Percentiles rank a stretch among this genome's conserved stretches.
Conservation (phyloP, 2,329 filamentous ascomycete species). For the Apiospora phragmitis region DNA sequence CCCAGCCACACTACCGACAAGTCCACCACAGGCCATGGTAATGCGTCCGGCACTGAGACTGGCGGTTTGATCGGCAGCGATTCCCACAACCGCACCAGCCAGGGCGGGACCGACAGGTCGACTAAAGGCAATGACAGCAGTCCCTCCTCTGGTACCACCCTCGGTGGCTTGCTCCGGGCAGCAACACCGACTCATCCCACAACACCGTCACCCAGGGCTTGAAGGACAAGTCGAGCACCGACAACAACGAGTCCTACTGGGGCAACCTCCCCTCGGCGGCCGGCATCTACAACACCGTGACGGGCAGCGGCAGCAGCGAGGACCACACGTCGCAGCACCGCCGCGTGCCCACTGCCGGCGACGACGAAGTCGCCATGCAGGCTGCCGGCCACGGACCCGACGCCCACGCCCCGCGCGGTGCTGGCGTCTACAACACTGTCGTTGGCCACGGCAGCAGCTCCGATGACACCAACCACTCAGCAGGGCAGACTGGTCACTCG, state of each 20-base stretch:
- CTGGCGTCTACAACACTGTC: slow-evolving; percentile 21
- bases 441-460: slow-evolving; percentile 26
- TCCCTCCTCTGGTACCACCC: not conserved
- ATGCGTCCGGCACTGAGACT: not conserved
- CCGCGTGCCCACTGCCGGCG: not conserved
- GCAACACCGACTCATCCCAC: not conserved
- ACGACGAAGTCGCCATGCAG: not conserved
- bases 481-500: too few relatives aligned
- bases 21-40: not conserved
- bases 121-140: not conserved
- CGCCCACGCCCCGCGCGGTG: not conserved
- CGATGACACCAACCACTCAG: not conserved
- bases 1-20: too few relatives aligned
- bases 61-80: not conserved
- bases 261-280: slow-evolving; percentile 27
- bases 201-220: slow-evolving; percentile 1
- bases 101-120: not conserved
- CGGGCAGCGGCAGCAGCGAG: slow-evolving; percentile 23
- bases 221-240: slow-evolving; percentile 16
- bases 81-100: not conserved
- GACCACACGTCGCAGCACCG: slow-evolving; percentile 11
- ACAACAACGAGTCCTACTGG: slow-evolving; percentile 27
- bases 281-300: slow-evolving; percentile 27
- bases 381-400: not conserved
- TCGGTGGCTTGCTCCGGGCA: not conserved